phyloP scores from a whole-genome alignment of 2,329 filamentous ascomycete species.

The Exserohilum rostratum region DNA sequence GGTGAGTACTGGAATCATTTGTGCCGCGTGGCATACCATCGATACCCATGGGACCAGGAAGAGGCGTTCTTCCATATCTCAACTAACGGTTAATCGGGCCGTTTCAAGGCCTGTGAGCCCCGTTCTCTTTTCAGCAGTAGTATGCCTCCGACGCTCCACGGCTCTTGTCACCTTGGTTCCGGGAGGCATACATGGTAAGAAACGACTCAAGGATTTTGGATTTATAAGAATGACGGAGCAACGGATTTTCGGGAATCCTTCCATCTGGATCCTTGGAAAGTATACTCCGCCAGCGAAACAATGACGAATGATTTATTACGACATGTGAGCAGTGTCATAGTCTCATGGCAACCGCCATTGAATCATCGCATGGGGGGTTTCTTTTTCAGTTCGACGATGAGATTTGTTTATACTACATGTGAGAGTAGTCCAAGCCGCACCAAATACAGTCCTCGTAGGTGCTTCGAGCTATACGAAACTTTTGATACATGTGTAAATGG shows the following conservation, averaged over 20 bases:
- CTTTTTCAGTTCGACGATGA: too few species aligned
- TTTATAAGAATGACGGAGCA: not conserved
- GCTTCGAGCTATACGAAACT: too few species aligned
- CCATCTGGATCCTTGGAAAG: not conserved
- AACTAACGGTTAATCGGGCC: conserved; percentile 2
- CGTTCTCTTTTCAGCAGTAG: not conserved
- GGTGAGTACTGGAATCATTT: not conserved
- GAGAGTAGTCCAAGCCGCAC: too few species aligned
- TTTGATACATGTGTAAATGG: too few species aligned
- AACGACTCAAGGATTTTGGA: not conserved
- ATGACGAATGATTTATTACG: too few species aligned
- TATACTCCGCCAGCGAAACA: too few species aligned
- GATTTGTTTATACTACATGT: too few species aligned
- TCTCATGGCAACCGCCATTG: too few species aligned
- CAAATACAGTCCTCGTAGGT: too few species aligned
- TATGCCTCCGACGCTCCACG: not conserved
- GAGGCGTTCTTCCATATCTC: not conserved
- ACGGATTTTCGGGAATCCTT: not conserved
- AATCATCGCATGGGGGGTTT: too few species aligned
- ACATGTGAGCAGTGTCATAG: too few species aligned
- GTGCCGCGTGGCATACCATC: not conserved
- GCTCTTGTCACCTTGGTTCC: not conserved
- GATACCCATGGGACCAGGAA: not conserved
- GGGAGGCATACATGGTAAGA: not conserved
- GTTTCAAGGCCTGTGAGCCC: not conserved